Evolutionary conservation across 345 rosid genomes (phyloP), one percentile per base, ranked within the genome.

Genomic region (Citrus australasica): DNA sequence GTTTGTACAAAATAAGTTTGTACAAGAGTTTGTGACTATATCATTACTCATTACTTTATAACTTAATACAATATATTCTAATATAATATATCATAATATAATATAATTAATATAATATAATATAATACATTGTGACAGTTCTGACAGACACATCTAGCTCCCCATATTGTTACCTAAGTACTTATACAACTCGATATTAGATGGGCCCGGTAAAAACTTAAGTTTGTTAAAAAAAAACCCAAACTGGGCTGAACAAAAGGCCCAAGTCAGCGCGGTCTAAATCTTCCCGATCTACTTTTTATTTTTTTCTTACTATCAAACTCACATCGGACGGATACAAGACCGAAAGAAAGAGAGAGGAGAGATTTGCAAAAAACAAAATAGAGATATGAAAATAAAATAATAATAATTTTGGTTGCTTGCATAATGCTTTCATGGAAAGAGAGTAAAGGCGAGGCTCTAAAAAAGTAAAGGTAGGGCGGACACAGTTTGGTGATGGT

Each of bases 401-500:
- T 16, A 55, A 17, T 13, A 30, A 67, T 81, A 17, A 17, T 22
- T 78, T 35, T 68, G 40, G 35, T 35, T 33, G 56, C 22, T 53
- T 6, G 63, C 30, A 75, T 38, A 64, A 62, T 67, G 73, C 56
- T 81, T 77, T 73, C 69, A 69, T 73, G 79, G 55, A 55, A 60
- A 74, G 80, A 46, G 67, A 38, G 65, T 25, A 22, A 55, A 69
- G 40, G 24, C 60, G 5, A 7, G 53, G 38, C 69, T 33, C 7
- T 51, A 2, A 38, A 40, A n/a, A 58, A 1, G 21, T 4, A 10
- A 51, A 22, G 42, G 1, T 9, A 7, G 32, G 35, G 62, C 51
- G 76, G 76, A n/a, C 76, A 73, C 81, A 51, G 76, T 79, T 81
- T 69, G 87, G 92, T 85, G 88, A 85, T 84, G 91, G 86, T 90